A percentile compares a stretch with the other conserved stretches of the same genome.
phyloP scores from a whole-genome alignment of 1,284 basidiomycete genomes.

The Gymnopus androsaceus region DNA sequence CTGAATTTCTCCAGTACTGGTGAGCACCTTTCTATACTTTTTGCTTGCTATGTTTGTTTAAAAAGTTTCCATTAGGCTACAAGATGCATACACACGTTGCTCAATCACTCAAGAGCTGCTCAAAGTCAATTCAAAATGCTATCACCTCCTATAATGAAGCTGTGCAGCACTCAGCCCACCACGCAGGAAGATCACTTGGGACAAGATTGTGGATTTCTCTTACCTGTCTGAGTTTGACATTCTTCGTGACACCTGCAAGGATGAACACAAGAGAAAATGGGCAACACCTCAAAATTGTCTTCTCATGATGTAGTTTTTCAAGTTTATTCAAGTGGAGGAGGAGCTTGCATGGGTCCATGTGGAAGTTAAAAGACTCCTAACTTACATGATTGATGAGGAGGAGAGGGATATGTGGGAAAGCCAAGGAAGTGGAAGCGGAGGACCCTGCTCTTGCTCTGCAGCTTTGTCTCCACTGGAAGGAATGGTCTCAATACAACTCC shows the following conservation, averaged over 20 bases:
- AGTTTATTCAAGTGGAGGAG: too few species aligned
- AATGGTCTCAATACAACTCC: too few species aligned
- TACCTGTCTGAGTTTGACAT: conserved; percentile 29
- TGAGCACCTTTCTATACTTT: not conserved
- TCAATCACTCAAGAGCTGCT: conserved; percentile 16
- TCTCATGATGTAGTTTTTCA: conserved; percentile 21
- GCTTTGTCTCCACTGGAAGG: too few species aligned
- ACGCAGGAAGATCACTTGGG: conserved; percentile 16
- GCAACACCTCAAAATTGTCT: conserved; percentile 18
- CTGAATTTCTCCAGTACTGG: conserved; percentile 8
- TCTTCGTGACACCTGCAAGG: conserved; percentile 23
- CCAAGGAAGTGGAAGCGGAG: conserved; percentile 29
- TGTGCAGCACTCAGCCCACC: not conserved
- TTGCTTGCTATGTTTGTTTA: not conserved
- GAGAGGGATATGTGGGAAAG: too few species aligned
- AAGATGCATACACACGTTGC: conserved; percentile 18
- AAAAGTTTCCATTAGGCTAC: conserved; percentile 14
- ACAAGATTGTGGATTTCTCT: conserved; percentile 22
- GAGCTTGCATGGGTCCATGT: too few species aligned
- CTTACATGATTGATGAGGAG: too few species aligned
- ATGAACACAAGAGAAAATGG: conserved; percentile 24
- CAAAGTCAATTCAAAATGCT: conserved; percentile 14
- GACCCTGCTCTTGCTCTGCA: too few species aligned
- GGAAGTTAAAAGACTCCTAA: too few species aligned
- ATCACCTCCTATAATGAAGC: conserved; percentile 18